Percentiles rank a stretch among this genome's conserved stretches.
These are phyloP conservation scores for Sporothrix sp. DNA, from an alignment of 2,329 filamentous ascomycete species.

Conservation along the genomic window DNA sequence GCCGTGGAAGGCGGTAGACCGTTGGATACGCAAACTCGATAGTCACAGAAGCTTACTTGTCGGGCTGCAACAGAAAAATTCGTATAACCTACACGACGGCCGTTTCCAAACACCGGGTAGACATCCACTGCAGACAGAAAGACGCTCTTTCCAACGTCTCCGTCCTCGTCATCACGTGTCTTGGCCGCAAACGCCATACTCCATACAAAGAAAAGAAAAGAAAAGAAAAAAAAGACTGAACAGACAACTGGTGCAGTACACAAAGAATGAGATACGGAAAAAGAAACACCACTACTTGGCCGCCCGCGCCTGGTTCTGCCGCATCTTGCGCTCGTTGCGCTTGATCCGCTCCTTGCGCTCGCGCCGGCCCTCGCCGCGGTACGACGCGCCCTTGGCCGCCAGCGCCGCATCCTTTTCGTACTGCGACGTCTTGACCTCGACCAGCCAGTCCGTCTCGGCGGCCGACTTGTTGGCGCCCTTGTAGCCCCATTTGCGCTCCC, in stretches of 20 bases:
- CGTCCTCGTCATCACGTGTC: not conserved
- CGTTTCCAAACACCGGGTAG: too few relatives aligned
- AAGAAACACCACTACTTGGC: conserved; percentile 14
- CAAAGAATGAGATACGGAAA: too few relatives aligned
- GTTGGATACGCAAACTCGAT: too few relatives aligned
- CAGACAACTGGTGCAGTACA: too few relatives aligned
- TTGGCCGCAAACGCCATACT: not conserved
- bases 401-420: conserved; percentile 56
- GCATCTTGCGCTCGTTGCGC: conserved; percentile 60
- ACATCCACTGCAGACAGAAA: too few relatives aligned
- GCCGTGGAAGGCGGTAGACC: too few relatives aligned
- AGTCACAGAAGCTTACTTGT: too few relatives aligned
- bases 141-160: not conserved
- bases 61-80: too few relatives aligned
- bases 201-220: not conserved
- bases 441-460: conserved; percentile 74
- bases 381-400: conserved; percentile 49
- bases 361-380: conserved; percentile 52
- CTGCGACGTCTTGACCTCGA: conserved; percentile 69
- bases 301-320: conserved; percentile 51
- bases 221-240: not conserved
- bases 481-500: conserved; percentile 93
- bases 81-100: too few relatives aligned
- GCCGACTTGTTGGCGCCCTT: conserved; percentile 70
- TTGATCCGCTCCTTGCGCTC: conserved; percentile 60